Base-by-base conservation (phyloP, 2,329 filamentous ascomycete species). In the Xylariaceae sp. region DNA sequence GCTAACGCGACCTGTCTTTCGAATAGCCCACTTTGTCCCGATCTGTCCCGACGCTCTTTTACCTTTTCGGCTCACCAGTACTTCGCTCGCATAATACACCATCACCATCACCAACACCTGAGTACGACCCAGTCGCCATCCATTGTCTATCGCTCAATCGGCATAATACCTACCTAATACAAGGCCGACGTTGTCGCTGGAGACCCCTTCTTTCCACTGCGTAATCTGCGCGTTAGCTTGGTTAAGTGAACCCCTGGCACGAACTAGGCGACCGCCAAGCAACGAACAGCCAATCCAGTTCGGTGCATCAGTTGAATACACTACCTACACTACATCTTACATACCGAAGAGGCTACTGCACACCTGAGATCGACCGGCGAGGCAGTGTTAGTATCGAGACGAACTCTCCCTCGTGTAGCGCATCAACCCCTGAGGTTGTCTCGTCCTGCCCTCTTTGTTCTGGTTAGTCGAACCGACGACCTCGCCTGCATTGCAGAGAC, bases 391-490 rank as follows among this genome's bases (percentile, higher is more conserved):
- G 51, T 49, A 49, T 53, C 50, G 56, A 47, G 41, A 58, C 53
- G 40, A 47, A 43, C 46, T 50, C 54, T 41, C 56, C 54, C 53
- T 56, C 42, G 46, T 48, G 46, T 59, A 54, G 53, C 57, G 57
- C 55, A 58, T 52, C 19, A 51, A 55, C 57, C 56, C 51, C 55
- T 43, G 30, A 51, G 39, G 30, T 57, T 50, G 42, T 56, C 49
- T 56, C 56, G 49, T 39, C 35, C 42, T 46, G 49, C 44, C 47
- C 55, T 47, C 61, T 65, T 64, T 61, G 59, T 62, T 56, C 55
- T 43, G 52, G 56, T 46, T 51, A 52, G 53, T 47, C 59, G 44
- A 53, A 50, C 35, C 39, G 41, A 52, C 60, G 51, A 48, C 51
- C 56, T 62, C 56, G 46, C 57, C 52, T 59, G 40, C 11, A 30